phyloP scores from a whole-genome alignment of 192 early-diverging fungal species.

The Piromyces sp. region DNA sequence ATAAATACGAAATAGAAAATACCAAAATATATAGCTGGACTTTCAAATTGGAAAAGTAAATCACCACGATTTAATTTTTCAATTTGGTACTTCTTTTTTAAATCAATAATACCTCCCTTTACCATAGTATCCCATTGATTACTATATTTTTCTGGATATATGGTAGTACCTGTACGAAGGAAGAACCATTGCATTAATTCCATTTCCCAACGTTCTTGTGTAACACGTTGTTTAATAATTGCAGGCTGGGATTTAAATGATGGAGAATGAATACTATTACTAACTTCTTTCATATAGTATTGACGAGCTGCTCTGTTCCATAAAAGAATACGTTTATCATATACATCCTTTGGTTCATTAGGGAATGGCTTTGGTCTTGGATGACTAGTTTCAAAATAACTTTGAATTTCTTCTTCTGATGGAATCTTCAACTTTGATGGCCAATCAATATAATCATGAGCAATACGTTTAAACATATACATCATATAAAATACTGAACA shows the following conservation, averaged over 20 bases:
- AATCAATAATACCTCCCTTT: slow-evolving; percentile 16
- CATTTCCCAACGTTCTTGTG: slow-evolving; percentile 13
- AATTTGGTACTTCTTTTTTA: slow-evolving; percentile 22
- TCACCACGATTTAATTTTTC: slow-evolving; percentile 27
- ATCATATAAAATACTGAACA: slow-evolving; percentile 10
- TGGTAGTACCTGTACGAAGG: slow-evolving; percentile 4
- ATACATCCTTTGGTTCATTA: background rate
- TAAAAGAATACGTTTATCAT: slow-evolving; percentile 6
- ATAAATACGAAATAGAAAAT: slow-evolving; percentile 22
- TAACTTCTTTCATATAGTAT: slow-evolving; percentile 8
- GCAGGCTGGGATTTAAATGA: background rate
- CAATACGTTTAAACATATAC: slow-evolving; percentile 6
- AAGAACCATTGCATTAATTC: slow-evolving; percentile 22
- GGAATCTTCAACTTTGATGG: slow-evolving; percentile 11
- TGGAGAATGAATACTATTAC: background rate
- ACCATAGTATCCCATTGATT: slow-evolving; percentile 18
- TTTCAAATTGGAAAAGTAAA: slow-evolving; percentile 17
- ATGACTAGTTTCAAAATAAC: slow-evolving; percentile 1
- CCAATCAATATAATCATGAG: slow-evolving; percentile 13
- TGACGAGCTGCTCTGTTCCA: slow-evolving; percentile 19
- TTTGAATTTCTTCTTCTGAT: slow-evolving; percentile 1
- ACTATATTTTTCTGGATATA: slow-evolving; percentile 12
- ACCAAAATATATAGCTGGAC: slow-evolving; percentile 18
- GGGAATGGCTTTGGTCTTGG: background rate
- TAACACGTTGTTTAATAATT: slow-evolving; percentile 12